phyloP scores from a whole-genome alignment of 208 protist species.

The Acanthamoeba royreba region DNA sequence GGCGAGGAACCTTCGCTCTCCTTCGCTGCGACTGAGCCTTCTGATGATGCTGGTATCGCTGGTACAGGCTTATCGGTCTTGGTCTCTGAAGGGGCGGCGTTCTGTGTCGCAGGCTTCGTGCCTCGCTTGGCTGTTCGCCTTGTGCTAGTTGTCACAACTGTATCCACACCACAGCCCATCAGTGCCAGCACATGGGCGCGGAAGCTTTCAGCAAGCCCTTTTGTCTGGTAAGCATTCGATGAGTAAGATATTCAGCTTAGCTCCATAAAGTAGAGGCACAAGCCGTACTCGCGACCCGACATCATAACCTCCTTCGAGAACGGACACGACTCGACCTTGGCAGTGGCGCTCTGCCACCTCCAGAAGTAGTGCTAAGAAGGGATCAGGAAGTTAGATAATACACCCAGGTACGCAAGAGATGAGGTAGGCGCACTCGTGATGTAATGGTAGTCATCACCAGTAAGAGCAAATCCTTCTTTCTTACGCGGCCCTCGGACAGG shows the following conservation, averaged over 20 bases:
- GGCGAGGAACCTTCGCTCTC: too few relatives aligned
- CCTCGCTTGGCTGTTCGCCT: neutral
- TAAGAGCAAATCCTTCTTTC: neutral
- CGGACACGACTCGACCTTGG: slow-evolving; percentile 54
- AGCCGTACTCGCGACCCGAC: neutral
- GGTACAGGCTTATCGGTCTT: too few relatives aligned
- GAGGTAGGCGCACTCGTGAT: neutral
- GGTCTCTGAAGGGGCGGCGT: neutral
- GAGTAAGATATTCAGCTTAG: neutral
- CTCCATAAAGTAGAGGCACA: neutral
- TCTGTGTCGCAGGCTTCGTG: neutral
- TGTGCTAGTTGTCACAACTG: neutral
- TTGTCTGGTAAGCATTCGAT: neutral
- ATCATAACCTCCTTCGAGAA: slow-evolving; percentile 68
- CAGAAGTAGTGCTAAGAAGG: slow-evolving; percentile 37
- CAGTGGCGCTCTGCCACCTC: slow-evolving; percentile 36
- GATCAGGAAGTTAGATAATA: neutral
- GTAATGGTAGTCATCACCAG: neutral
- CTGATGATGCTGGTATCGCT: too few relatives aligned
- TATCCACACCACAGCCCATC: neutral
- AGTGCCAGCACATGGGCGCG: neutral
- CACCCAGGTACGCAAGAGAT: neutral
- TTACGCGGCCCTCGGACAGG: neutral
- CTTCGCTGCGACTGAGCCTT: too few relatives aligned
- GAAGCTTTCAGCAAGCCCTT: neutral